phyloP scores from a whole-genome alignment of 2,329 filamentous ascomycete genomes.

The Passalora sequoiae region DNA sequence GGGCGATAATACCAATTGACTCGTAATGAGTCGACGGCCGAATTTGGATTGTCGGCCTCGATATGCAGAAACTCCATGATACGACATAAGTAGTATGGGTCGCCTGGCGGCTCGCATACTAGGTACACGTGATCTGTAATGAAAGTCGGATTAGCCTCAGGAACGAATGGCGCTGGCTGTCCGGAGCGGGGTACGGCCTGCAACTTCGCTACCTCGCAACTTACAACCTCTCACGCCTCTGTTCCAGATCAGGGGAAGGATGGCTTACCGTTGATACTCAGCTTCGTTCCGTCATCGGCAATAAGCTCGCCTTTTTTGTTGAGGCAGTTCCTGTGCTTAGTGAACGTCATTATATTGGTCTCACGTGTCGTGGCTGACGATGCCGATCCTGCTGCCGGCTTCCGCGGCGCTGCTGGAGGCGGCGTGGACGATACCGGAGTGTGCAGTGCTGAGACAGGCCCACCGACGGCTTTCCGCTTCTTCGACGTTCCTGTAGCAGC shows the following conservation, averaged over 20 bases:
- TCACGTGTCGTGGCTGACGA: conserved; percentile 49
- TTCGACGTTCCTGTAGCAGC: conserved; percentile 59
- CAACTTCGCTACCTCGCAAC: conserved; percentile 11
- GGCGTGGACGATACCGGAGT: conserved; percentile 22
- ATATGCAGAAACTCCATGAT: conserved; percentile 96
- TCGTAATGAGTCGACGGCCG: conserved; percentile 76
- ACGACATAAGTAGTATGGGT: conserved; percentile 94
- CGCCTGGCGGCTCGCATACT: conserved; percentile 92
- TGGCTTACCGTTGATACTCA: conserved; percentile 76
- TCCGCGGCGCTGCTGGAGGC: conserved; percentile 24
- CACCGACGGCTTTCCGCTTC: conserved; percentile 73
- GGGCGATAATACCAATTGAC: conserved; percentile 99
- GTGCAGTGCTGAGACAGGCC: conserved; percentile 27
- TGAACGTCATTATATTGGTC: conserved; percentile 86
- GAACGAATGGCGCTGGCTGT: conserved; percentile 5
- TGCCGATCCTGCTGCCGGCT: conserved; percentile 36
- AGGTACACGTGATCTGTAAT: conserved; percentile 78
- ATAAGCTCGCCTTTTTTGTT: conserved; percentile 68
- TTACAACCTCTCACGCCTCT: conserved; percentile 3
- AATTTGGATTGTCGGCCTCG: conserved; percentile 62
- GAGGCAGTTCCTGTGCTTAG: conserved; percentile 61
- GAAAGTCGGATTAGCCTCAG: conserved; percentile 35
- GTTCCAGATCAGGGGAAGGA: conserved; percentile 9
- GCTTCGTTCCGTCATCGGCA: conserved; percentile 82
- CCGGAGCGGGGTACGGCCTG: conserved; percentile 24